Percentiles rank a stretch among this genome's conserved stretches.
Evolutionary conservation across 2,329 filamentous ascomycete species (phyloP).

Genomic region (Albifimbria verrucaria): DNA sequence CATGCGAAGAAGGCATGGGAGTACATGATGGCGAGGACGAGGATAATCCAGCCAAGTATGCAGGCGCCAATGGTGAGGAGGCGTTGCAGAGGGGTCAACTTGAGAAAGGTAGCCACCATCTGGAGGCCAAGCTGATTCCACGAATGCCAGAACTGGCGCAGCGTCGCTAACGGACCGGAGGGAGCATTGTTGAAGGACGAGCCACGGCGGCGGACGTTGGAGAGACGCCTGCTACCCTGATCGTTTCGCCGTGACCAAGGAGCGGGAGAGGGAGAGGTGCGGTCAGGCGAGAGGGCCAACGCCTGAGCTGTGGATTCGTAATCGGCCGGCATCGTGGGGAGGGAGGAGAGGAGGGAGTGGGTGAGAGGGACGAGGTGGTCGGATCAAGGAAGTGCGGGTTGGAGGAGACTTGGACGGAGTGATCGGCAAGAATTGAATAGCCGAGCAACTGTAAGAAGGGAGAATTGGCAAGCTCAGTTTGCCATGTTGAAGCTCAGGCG

Average conservation of each 20-base stretch:
- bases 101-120: constrained; percentile 47
- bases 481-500: not conserved
- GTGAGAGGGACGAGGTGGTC: too few species aligned
- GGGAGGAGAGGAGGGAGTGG: not conserved
- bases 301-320: constrained; percentile 47
- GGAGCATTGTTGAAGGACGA: constrained; percentile 19
- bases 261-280: constrained; percentile 24
- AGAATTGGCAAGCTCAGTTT: not conserved
- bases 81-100: constrained; percentile 59
- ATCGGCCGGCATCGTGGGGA: constrained; percentile 45
- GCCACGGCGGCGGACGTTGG: constrained; percentile 37
- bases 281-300: constrained; percentile 39
- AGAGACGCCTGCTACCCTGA: constrained; percentile 33
- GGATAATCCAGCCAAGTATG: constrained; percentile 49
- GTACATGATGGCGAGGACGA: constrained; percentile 71
- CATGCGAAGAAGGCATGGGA: constrained; percentile 75
- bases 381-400: too few species aligned
- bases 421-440: too few species aligned
- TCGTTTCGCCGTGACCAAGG: constrained; percentile 17
- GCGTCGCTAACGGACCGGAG: constrained; percentile 4
- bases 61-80: constrained; percentile 51
- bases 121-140: constrained; percentile 42
- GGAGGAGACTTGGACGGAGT: too few species aligned
- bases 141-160: constrained; percentile 28
- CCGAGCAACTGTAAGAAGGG: too few species aligned